These are phyloP conservation scores for Naganishia randhawae DNA, from an alignment of 768 basidiomycete species.

Conservation along the genomic window DNA sequence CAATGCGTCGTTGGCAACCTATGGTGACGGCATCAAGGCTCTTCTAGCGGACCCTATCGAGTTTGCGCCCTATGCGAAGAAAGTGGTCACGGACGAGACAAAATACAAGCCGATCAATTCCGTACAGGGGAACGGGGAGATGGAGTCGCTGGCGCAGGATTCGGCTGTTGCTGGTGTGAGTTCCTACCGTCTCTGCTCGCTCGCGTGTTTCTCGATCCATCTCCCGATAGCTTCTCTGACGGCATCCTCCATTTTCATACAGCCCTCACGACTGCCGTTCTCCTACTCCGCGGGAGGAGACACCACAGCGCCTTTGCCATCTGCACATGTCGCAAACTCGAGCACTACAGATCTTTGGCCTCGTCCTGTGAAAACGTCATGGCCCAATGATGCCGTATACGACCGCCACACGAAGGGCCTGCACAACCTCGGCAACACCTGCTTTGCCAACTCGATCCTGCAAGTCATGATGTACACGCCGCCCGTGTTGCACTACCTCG, in stretches of 20 bases:
- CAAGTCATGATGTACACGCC: constrained; percentile 92
- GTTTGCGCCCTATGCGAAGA: constrained; percentile 44
- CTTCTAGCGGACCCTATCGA: constrained; percentile 42
- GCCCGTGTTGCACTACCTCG: constrained; percentile 56
- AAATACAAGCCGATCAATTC: constrained; percentile 30
- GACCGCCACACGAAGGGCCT: constrained; percentile 55
- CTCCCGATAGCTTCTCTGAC: neutral
- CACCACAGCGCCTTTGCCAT: neutral
- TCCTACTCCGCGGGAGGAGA: constrained; percentile 34
- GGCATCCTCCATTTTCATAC: no score
- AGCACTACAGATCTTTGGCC: constrained; percentile 13
- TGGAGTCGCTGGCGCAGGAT: neutral
- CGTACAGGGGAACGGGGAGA: no score
- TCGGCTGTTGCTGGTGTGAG: constrained; percentile 6
- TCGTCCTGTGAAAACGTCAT: constrained; percentile 14
- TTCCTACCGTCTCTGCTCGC: neutral
- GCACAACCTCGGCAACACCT: constrained; percentile 85
- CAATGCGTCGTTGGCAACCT: constrained; percentile 39
- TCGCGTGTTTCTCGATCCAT: neutral
- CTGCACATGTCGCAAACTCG: neutral
- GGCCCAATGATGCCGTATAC: constrained; percentile 13
- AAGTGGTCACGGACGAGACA: constrained; percentile 37
- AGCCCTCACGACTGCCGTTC: constrained; percentile 33
- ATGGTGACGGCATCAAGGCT: constrained; percentile 21
- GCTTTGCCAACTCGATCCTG: constrained; percentile 89